Evolutionary conservation across 1,139 yeast genomes (phyloP).

Genomic region (Protomyces inundatus): DNA sequence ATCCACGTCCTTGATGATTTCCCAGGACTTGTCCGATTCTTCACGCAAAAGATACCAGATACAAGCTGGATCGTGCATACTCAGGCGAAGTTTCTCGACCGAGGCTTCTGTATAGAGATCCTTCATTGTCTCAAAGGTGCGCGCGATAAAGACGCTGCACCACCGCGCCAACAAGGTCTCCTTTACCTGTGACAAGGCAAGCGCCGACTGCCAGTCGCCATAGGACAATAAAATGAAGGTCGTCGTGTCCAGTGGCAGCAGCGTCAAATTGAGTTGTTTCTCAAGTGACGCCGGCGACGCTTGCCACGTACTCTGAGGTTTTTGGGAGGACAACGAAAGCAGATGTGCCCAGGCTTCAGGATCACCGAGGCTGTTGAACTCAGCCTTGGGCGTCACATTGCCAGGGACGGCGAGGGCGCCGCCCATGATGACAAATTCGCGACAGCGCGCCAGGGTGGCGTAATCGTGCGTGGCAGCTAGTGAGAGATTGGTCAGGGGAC

Average conservation of each 20-base stretch:
- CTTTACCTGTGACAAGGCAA: conserved; percentile 23
- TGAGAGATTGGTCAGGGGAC: conserved; percentile 45
- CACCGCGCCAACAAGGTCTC: conserved; percentile 37
- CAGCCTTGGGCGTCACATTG: conserved; percentile 44
- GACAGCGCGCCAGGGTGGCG: conserved; percentile 36
- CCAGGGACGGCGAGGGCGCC: conserved; percentile 42
- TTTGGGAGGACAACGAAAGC: conserved; percentile 38
- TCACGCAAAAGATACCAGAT: conserved; percentile 35
- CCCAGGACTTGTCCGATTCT: conserved; percentile 35
- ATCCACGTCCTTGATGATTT: conserved; percentile 35
- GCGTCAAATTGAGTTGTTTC: conserved; percentile 33
- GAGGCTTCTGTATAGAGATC: conserved; percentile 29
- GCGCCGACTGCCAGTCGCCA: conserved; percentile 31
- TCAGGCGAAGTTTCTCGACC: conserved; percentile 31
- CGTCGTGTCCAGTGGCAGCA: conserved; percentile 44
- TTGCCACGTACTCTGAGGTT: conserved; percentile 37
- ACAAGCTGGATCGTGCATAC: conserved; percentile 42
- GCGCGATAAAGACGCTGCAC: conserved; percentile 40
- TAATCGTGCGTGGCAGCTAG: conserved; percentile 42
- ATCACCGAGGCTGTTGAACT: conserved; percentile 44
- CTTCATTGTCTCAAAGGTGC: conserved; percentile 38
- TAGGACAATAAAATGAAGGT: conserved; percentile 37
- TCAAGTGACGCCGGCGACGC: not conserved
- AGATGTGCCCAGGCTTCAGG: conserved; percentile 42
- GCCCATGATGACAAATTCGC: conserved; percentile 43